Evolutionary conservation across 352 stramenopile species (phyloP).

Genomic region (Thraustotheca clavata): DNA sequence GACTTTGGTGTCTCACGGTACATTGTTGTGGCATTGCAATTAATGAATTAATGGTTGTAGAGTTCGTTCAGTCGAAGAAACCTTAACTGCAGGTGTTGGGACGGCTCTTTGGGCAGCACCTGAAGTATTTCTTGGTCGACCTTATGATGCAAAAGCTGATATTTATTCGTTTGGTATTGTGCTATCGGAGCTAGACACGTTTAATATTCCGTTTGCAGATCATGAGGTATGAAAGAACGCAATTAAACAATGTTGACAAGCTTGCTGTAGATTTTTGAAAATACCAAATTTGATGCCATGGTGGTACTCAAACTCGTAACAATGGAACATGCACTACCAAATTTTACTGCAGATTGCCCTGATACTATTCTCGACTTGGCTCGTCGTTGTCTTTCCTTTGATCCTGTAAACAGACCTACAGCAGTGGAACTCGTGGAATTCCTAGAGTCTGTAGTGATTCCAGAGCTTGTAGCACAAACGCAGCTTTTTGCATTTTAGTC

Average conservation of each 20-base stretch:
- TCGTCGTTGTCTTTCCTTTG: conserved; percentile 49
- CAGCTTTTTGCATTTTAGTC: not conserved
- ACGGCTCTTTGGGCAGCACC: conserved; percentile 83
- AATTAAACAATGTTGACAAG: not conserved
- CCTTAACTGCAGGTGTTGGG: conserved; percentile 75
- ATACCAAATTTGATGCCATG: conserved; percentile 69
- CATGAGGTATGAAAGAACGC: conserved; percentile 39
- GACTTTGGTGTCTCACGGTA: conserved; percentile 24
- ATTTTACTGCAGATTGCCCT: conserved; percentile 48
- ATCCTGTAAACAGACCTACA: conserved; percentile 58
- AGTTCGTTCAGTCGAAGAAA: conserved; percentile 64
- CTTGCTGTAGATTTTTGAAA: not conserved
- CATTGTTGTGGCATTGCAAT: not conserved
- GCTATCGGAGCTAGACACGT: conserved; percentile 70
- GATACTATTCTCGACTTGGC: conserved; percentile 47
- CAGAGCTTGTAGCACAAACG: not conserved
- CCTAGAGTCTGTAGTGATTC: conserved; percentile 23
- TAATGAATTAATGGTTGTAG: conserved; percentile 27
- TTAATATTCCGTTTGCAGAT: conserved; percentile 73
- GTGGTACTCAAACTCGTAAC: conserved; percentile 83
- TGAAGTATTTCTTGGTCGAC: conserved; percentile 76
- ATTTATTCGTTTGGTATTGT: conserved; percentile 83
- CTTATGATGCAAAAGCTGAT: conserved; percentile 82
- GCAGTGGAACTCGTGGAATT: conserved; percentile 56
- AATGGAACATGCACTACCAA: conserved; percentile 49